A percentile compares a stretch with the other conserved stretches of the same genome.
Evolutionary conservation across 1,284 basidiomycete species (phyloP).

Genomic region (Ganoderma sinense): DNA sequence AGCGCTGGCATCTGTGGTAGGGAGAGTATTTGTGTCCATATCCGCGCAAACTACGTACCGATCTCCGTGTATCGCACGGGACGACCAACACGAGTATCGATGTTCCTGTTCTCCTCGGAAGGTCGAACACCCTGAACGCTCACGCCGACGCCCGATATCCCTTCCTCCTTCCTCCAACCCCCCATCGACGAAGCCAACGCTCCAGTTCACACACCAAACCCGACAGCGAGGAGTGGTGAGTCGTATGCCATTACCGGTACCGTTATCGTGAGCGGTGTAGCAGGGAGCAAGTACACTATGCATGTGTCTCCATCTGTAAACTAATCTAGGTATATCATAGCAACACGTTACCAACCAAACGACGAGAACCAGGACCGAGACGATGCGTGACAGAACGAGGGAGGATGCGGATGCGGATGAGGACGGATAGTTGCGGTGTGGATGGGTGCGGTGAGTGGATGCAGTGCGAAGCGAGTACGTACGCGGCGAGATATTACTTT

Average conservation of each 20-base stretch:
- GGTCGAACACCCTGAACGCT: too few relatives aligned
- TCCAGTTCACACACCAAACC: background rate
- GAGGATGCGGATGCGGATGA: background rate
- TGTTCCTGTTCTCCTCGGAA: too few relatives aligned
- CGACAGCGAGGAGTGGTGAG: background rate
- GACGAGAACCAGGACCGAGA: background rate
- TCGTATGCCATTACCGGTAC: background rate
- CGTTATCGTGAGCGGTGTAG: background rate
- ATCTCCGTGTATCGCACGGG: too few relatives aligned
- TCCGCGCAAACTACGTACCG: too few relatives aligned
- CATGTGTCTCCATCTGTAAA: background rate
- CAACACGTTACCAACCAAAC: conserved; percentile 2
- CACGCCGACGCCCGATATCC: too few relatives aligned
- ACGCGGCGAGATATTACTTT: conserved; percentile 13
- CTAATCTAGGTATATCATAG: conserved; percentile 17
- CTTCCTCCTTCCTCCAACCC: too few relatives aligned
- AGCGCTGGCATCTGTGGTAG: too few relatives aligned
- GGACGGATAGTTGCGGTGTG: background rate
- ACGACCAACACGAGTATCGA: too few relatives aligned
- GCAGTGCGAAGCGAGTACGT: background rate
- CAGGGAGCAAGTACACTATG: background rate
- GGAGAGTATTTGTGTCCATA: too few relatives aligned
- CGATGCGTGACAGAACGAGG: conserved; percentile 4
- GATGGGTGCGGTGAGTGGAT: background rate
- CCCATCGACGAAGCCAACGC: background rate